These are phyloP conservation scores for Fraxinus anomala DNA, from an alignment of 257 asterid genomes.

Conservation along the genomic window DNA sequence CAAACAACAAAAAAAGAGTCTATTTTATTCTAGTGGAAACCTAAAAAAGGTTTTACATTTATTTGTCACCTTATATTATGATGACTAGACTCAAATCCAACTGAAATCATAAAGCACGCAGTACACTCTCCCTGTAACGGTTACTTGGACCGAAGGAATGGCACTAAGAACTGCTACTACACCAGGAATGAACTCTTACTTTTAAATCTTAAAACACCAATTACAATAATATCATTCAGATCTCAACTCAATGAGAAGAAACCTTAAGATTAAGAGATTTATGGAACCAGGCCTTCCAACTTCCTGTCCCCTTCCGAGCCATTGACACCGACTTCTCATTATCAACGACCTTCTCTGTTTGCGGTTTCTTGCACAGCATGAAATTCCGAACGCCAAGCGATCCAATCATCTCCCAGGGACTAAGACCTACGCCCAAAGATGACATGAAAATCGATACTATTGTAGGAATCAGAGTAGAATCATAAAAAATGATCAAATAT, in stretches of 20 bases:
- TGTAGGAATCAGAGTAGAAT: neutral
- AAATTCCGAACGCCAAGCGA: slow-evolving; percentile 79
- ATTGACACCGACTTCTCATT: slow-evolving; percentile 35
- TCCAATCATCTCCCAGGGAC: slow-evolving; percentile 89
- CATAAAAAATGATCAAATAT: neutral
- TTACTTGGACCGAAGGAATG: neutral
- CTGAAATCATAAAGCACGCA: neutral
- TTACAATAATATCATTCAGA: neutral
- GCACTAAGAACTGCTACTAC: neutral
- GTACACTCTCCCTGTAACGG: neutral
- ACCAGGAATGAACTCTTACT: neutral
- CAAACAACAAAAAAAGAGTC: neutral
- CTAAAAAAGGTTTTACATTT: neutral
- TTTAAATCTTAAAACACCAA: neutral
- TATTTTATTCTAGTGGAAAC: neutral
- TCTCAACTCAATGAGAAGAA: slow-evolving; percentile 54
- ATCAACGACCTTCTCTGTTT: slow-evolving; percentile 31
- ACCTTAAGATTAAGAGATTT: slow-evolving; percentile 68
- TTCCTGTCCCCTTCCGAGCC: slow-evolving; percentile 53
- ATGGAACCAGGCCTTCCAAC: slow-evolving; percentile 84
- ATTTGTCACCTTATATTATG: neutral
- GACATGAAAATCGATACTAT: neutral
- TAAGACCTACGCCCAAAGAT: slow-evolving; percentile 52
- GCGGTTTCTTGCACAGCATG: slow-evolving; percentile 84
- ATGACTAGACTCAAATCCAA: neutral